A percentile compares a stretch with the other conserved stretches of the same genome.
Evolutionary conservation across 177 flowering plant genomes (phyloP).

Genomic region (Telopea speciosissima): DNA sequence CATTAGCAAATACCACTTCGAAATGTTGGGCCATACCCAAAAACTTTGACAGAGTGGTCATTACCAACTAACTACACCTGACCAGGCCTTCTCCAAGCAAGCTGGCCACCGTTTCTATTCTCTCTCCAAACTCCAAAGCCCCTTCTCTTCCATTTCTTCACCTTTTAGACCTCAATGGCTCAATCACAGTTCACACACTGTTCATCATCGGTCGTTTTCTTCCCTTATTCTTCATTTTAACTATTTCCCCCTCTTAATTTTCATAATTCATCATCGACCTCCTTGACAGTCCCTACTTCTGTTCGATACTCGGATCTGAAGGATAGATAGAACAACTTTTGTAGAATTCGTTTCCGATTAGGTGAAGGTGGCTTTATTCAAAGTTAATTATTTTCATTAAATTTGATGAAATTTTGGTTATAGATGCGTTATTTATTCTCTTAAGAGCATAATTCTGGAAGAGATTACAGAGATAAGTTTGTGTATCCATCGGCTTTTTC

Average conservation of each 20-base stretch:
- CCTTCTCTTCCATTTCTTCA: neutral
- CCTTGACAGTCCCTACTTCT: neutral
- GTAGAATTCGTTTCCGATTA: neutral
- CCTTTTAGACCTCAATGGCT: neutral
- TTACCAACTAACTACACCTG: neutral
- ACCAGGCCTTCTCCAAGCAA: neutral
- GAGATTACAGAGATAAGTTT: neutral
- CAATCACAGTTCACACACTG: too few relatives aligned
- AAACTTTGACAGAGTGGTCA: neutral
- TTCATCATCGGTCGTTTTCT: too few relatives aligned
- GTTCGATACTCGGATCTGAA: neutral
- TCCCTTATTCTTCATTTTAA: neutral
- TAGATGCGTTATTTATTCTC: neutral
- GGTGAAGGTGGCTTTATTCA: neutral
- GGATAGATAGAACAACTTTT: neutral
- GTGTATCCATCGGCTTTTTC: neutral
- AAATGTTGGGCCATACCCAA: too few relatives aligned
- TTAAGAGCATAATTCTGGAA: neutral
- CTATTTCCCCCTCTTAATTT: neutral
- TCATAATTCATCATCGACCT: neutral
- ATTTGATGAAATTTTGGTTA: neutral
- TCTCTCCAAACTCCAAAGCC: neutral
- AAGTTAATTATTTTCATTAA: neutral
- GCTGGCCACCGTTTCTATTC: neutral
- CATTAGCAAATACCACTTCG: too few relatives aligned